Conservation (phyloP, 371 early-diverging fungal species). For the Batrachochytrium dendrobatidis region DNA sequence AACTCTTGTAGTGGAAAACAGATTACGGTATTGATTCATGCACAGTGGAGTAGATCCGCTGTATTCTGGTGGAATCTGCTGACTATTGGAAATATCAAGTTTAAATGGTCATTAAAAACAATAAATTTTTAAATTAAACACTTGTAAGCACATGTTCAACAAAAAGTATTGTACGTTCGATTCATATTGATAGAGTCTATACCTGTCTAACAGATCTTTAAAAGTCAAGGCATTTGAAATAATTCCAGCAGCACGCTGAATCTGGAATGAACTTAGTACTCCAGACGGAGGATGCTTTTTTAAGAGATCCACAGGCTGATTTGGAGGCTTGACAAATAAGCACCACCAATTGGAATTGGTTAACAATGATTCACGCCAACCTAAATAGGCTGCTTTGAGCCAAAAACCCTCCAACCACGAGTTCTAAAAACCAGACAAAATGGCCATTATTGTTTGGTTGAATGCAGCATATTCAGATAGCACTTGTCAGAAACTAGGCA, state of each 20-base stretch:
- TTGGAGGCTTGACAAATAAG: slow-evolving; percentile 52
- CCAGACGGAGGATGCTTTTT: slow-evolving; percentile 33
- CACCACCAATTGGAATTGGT: slow-evolving; percentile 88
- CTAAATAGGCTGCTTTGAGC: slow-evolving; percentile 79
- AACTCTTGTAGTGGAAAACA: slow-evolving; percentile 73
- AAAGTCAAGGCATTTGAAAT: slow-evolving; percentile 62
- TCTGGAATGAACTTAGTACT: slow-evolving; percentile 67
- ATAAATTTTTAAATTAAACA: no score
- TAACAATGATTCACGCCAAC: slow-evolving; percentile 75
- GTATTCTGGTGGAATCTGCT: slow-evolving; percentile 27
- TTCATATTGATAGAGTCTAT: no score
- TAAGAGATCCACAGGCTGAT: slow-evolving; percentile 52
- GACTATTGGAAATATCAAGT: slow-evolving; percentile 12
- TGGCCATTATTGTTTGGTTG: neutral
- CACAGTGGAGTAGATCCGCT: slow-evolving; percentile 43
- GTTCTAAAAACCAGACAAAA: slow-evolving; percentile 21
- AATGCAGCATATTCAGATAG: neutral
- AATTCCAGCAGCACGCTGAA: slow-evolving; percentile 78
- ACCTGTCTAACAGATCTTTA: slow-evolving; percentile 61
- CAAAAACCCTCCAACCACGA: slow-evolving; percentile 90
- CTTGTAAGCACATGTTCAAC: no score
- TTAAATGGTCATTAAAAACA: no score
- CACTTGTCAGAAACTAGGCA: no score
- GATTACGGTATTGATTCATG: slow-evolving; percentile 79
- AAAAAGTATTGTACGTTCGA: no score